Percentiles rank a stretch among this genome's conserved stretches.
phyloP scores from a whole-genome alignment of 83 land plant genomes.

The Isoetes engelmannii region DNA sequence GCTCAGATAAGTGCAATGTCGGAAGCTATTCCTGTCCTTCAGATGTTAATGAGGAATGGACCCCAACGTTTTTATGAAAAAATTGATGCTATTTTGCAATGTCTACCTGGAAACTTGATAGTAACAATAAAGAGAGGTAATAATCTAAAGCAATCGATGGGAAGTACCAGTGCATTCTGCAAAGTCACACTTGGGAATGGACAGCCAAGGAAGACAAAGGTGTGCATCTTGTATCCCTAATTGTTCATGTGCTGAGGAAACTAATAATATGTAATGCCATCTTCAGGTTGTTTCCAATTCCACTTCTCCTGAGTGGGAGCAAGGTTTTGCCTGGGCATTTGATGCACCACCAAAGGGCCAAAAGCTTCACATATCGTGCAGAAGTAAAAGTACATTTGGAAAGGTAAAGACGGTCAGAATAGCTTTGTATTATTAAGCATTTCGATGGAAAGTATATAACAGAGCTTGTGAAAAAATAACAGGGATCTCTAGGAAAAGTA shows the following conservation, averaged over 20 bases:
- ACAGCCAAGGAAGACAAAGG: constrained; percentile 91
- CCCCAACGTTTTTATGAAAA: constrained; percentile 92
- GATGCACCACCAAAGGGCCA: constrained; percentile 98
- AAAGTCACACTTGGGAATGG: constrained; percentile 89
- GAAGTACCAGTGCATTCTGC: constrained; percentile 87
- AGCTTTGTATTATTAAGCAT: background rate
- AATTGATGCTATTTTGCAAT: constrained; percentile 79
- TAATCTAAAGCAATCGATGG: constrained; percentile 91
- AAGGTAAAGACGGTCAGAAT: constrained; percentile 47
- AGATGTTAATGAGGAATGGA: constrained; percentile 76
- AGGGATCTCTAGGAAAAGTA: constrained; percentile 20
- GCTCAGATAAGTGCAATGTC: constrained; percentile 92
- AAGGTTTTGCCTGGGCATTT: constrained; percentile 90
- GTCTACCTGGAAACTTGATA: constrained; percentile 87
- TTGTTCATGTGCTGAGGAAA: background rate
- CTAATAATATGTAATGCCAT: background rate
- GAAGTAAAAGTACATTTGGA: constrained; percentile 94
- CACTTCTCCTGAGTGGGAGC: constrained; percentile 94
- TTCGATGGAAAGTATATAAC: background rate
- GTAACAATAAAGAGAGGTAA: constrained; percentile 87
- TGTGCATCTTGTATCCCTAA: constrained; percentile 1
- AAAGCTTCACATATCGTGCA: constrained; percentile 97
- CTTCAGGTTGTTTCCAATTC: constrained; percentile 81
- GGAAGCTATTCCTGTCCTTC: constrained; percentile 89
- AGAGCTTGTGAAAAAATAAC: background rate